A percentile compares a stretch with the other conserved stretches of the same genome.
phyloP scores from a whole-genome alignment of 108 stramenopile genomes.

The Phaeodactylum tricornutum region DNA sequence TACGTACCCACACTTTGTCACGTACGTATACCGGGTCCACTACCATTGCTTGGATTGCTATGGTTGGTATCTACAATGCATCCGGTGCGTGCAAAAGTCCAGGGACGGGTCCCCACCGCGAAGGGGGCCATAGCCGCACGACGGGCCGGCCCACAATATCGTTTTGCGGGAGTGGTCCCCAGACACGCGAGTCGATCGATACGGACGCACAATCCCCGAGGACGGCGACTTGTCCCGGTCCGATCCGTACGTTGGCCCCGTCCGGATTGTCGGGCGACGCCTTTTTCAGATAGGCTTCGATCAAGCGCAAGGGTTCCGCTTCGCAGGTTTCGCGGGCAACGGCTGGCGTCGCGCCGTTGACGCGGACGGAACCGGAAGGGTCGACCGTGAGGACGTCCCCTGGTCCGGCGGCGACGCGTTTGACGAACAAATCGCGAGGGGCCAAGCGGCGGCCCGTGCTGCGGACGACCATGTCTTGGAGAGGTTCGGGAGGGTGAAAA shows the following conservation, averaged over 20 bases:
- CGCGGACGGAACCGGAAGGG: conserved; percentile 19
- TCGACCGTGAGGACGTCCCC: conserved; percentile 29
- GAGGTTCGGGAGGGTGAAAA: conserved; percentile 31
- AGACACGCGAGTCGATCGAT: conserved; percentile 59
- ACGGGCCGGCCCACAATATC: conserved; percentile 38
- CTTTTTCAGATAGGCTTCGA: conserved; percentile 24
- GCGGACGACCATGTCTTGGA: conserved; percentile 27
- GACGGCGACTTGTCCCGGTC: conserved; percentile 28
- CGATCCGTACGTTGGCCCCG: not conserved
- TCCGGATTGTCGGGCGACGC: conserved; percentile 2
- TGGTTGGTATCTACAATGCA: no score
- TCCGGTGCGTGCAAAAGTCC: no score
- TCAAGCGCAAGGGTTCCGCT: conserved; percentile 31
- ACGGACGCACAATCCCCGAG: conserved; percentile 55
- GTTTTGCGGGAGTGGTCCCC: conserved; percentile 30
- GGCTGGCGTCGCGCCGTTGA: conserved; percentile 21
- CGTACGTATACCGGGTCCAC: no score
- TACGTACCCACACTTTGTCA: no score
- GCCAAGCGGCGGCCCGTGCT: conserved; percentile 22
- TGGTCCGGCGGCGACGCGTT: conserved; percentile 44
- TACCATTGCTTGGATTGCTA: no score
- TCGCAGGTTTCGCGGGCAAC: conserved; percentile 20
- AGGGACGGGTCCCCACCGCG: conserved; percentile 16
- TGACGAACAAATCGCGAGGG: conserved; percentile 50
- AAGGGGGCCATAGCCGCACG: conserved; percentile 29